phyloP scores from a whole-genome alignment of 148 eudicot genomes.

The Rhododendron ferrugineum region DNA sequence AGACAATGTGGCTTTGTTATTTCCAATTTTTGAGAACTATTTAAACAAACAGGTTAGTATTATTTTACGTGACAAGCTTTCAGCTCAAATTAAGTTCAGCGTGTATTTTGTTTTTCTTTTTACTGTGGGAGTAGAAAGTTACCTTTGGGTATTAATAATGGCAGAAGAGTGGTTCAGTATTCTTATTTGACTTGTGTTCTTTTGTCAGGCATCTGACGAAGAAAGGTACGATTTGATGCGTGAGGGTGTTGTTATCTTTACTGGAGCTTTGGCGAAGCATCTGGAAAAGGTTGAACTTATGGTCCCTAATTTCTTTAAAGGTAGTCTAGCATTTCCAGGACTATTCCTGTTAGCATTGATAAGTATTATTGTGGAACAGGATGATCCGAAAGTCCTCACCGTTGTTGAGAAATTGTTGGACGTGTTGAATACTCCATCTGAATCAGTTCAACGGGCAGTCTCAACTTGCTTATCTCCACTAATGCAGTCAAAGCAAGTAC shows the following conservation, averaged over 20 bases:
- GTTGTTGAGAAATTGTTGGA: slow-evolving; percentile 92
- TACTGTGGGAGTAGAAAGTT: neutral
- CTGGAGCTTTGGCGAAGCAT: slow-evolving; percentile 97
- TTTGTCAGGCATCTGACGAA: slow-evolving; percentile 76
- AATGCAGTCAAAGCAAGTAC: slow-evolving; percentile 86
- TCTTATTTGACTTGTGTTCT: slow-evolving; percentile 5
- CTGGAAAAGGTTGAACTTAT: slow-evolving; percentile 55
- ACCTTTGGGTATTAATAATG: neutral
- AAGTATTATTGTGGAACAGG: slow-evolving; percentile 38
- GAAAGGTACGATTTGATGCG: slow-evolving; percentile 91
- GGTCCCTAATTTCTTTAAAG: neutral
- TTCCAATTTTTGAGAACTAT: slow-evolving; percentile 96
- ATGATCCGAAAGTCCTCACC: slow-evolving; percentile 87
- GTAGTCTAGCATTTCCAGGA: neutral
- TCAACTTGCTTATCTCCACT: slow-evolving; percentile 87
- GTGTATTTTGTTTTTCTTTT: neutral
- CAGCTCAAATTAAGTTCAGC: neutral
- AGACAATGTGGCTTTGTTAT: slow-evolving; percentile 81
- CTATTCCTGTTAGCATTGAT: neutral
- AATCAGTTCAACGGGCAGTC: slow-evolving; percentile 97
- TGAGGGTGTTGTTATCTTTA: slow-evolving; percentile 97
- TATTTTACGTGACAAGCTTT: neutral
- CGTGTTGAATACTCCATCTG: slow-evolving; percentile 94
- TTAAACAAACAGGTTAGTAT: slow-evolving; percentile 82
- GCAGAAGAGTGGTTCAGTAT: neutral